Base-by-base conservation (phyloP, 73 alveolate species). In the Paramecium bursaria region DNA sequence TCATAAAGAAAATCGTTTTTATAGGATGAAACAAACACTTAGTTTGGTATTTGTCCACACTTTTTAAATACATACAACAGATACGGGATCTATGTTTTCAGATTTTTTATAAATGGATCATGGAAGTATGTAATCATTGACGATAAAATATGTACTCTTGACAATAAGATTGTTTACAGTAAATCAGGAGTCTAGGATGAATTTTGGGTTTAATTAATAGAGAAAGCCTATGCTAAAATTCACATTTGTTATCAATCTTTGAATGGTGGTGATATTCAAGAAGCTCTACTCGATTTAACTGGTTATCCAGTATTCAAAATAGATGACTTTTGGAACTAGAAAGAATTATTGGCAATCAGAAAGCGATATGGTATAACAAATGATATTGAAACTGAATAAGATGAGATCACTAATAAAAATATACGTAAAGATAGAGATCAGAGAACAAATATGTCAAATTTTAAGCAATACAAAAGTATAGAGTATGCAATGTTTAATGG, bases 171-270 rank as follows among this genome's bases (percentile, higher is more conserved):
- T 26, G 60, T 87, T 19, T 93, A 86, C 61, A 92, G 95, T 7
- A 50, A 94, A 61, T 90, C 94, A 74, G 88, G 91, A 47, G 89
- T 80, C 74, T 44, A 87, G n/a, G 75, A 90, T 50, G 90, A 92
- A 74, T 93, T 92, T 73, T 93, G 98, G 98, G 96, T 93, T 4
- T 80, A 90, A 22, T 61, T 93, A 0, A 75, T 91, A 10, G 98
- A 93, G 61, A 93, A 93, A 74, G 98, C 98, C 0, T 94, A 85
- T 87, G 98, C 98, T 17, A 94, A 94, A 54, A 55, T 94, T 14
- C 95, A 94, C 61, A 47, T 52, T 3, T 73, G 96, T 61, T 94
- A 94, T 50, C 80, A 85, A 44, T 91, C 94, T 7, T 53, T 94
- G 11, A 73, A 79, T 26, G 52, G 86, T 7, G 98, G 98, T 14